Evolutionary conservation across 106 monocot genomes (phyloP).

Genomic region (Dioscorea dumetorum): DNA sequence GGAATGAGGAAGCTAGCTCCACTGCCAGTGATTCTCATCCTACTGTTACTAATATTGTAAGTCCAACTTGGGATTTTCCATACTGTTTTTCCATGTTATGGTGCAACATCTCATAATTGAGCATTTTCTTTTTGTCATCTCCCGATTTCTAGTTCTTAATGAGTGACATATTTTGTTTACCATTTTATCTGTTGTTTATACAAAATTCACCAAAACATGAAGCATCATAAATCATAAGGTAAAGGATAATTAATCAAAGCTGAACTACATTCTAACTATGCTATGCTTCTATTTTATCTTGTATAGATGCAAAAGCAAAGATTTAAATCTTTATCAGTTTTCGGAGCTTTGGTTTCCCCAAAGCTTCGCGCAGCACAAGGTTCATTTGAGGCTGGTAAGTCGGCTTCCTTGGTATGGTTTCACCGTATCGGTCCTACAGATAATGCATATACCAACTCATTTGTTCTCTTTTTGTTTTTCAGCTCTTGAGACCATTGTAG

Average conservation of each 20-base stretch:
- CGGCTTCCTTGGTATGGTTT: neutral
- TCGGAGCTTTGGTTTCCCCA: conserved; percentile 82
- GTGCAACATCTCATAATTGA: too few species aligned
- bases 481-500: conserved; percentile 67
- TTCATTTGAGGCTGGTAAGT: conserved; percentile 80
- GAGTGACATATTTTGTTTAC: neutral
- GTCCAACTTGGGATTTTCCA: conserved; percentile 1
- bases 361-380: conserved; percentile 73
- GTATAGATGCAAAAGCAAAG: conserved; percentile 51
- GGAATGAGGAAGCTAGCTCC: conserved; percentile 2
- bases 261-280: neutral
- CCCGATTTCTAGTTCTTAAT: neutral
- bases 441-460: neutral
- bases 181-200: neutral
- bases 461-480: conserved; percentile 5
- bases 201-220: neutral
- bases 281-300: neutral
- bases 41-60: conserved; percentile 21
- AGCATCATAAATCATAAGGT: too few species aligned
- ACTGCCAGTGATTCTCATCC: conserved; percentile 6
- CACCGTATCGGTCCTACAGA: neutral
- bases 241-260: neutral
- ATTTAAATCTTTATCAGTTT: conserved; percentile 59
- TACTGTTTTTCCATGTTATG: too few species aligned
- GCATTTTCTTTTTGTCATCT: neutral